Evolutionary conservation across 2,329 filamentous ascomycete species (phyloP).

Genomic region (Diaporthe helianthi): DNA sequence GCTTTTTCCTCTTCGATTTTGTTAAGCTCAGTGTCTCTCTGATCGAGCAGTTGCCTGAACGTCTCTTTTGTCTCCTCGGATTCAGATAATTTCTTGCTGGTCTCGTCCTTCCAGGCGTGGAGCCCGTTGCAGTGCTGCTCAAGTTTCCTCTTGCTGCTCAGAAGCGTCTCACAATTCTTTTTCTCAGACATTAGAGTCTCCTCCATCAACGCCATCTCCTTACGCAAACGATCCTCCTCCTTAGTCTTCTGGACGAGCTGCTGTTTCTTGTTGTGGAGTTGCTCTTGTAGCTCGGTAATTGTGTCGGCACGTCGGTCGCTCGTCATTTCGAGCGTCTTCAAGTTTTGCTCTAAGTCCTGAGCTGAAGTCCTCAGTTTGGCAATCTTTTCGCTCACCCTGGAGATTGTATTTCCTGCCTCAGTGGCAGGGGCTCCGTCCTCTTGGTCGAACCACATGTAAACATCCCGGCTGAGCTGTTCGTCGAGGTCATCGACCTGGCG

Average conservation of each 20-base stretch:
- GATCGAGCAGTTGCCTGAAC: neutral
- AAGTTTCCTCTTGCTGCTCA: neutral
- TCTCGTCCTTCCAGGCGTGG: neutral
- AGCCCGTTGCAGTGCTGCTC: neutral
- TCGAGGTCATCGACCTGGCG: slow-evolving; percentile 3
- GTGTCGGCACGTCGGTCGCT: neutral
- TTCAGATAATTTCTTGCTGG: neutral
- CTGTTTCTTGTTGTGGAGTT: neutral
- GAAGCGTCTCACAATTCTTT: neutral
- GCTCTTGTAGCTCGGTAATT: neutral
- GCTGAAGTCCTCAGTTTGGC: neutral
- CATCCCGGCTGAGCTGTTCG: neutral
- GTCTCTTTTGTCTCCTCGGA: neutral
- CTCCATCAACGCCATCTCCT: neutral
- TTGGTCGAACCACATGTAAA: neutral
- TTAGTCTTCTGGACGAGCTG: neutral
- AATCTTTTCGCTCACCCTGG: neutral
- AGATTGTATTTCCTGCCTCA: neutral
- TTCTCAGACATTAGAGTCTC: neutral
- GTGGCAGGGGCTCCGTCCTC: neutral
- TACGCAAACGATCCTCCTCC: neutral
- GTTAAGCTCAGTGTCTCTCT: neutral
- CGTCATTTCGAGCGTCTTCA: neutral
- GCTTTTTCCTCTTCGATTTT: neutral
- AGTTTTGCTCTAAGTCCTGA: neutral